Conservation (phyloP, 106 monocot genomes). For the Dendrobium huoshanense region DNA sequence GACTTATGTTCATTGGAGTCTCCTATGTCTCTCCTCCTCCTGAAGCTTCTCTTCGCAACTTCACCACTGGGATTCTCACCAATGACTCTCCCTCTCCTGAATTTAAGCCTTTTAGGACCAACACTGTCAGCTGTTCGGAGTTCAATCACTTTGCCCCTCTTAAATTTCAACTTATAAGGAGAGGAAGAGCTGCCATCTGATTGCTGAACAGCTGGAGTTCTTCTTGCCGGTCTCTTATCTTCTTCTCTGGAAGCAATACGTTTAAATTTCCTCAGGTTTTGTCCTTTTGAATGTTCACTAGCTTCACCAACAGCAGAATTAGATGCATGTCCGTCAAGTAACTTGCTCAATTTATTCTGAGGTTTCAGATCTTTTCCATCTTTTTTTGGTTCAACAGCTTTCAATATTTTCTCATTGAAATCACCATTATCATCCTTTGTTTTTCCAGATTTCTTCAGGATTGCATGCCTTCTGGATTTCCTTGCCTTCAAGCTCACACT, state of each 20-base stretch:
- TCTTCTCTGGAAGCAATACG: background rate
- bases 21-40: constrained; percentile 13
- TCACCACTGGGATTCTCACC: constrained; percentile 6
- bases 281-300: background rate
- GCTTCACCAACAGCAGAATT: background rate
- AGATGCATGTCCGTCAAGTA: background rate
- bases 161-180: constrained; percentile 46
- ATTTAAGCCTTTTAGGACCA: constrained; percentile 36
- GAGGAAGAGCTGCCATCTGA: constrained; percentile 12
- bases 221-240: constrained; percentile 18
- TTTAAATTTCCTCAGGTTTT: background rate
- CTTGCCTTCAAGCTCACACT: constrained; percentile 3
- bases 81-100: constrained; percentile 35
- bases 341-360: background rate
- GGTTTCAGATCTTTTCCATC: background rate
- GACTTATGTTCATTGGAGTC: background rate
- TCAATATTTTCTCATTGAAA: background rate
- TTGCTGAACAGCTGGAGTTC: constrained; percentile 5
- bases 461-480: constrained; percentile 4
- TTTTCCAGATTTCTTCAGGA: background rate
- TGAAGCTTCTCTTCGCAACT: constrained; percentile 24
- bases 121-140: constrained; percentile 26
- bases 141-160: constrained; percentile 41
- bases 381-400: background rate
- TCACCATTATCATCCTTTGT: background rate